Evolutionary conservation across 345 rosid species (phyloP).

Genomic region (Chamaenerion angustifolium): DNA sequence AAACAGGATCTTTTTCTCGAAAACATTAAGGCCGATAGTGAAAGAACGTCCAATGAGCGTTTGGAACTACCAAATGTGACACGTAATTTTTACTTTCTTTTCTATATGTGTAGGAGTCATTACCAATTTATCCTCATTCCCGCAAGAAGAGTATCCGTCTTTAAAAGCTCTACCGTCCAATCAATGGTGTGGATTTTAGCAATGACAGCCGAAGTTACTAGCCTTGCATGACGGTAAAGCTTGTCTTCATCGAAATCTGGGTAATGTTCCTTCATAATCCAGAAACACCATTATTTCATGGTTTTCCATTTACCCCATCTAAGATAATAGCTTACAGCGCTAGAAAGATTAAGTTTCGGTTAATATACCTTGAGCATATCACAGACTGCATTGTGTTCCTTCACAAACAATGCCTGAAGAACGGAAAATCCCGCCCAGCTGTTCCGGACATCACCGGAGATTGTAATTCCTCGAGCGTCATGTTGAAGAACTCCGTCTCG

Average conservation of each 20-base stretch:
- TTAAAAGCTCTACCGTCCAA: slow-evolving; percentile 67
- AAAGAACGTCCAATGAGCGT: too few species aligned
- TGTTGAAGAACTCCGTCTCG: slow-evolving; percentile 41
- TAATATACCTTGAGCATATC: slow-evolving; percentile 41
- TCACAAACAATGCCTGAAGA: slow-evolving; percentile 54
- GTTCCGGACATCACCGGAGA: slow-evolving; percentile 70
- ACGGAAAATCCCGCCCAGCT: slow-evolving; percentile 73
- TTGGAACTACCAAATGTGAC: too few species aligned
- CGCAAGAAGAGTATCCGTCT: slow-evolving; percentile 51
- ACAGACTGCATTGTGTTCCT: slow-evolving; percentile 58
- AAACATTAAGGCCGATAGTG: too few species aligned
- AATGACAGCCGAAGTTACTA: slow-evolving; percentile 66
- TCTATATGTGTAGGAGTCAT: too few species aligned
- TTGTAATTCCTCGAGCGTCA: slow-evolving; percentile 45
- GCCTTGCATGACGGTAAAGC: slow-evolving; percentile 47
- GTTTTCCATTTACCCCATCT: too few species aligned
- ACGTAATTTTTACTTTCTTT: too few species aligned
- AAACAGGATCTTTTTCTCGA: too few species aligned
- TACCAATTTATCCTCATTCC: slow-evolving; percentile 35
- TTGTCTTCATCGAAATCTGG: slow-evolving; percentile 44
- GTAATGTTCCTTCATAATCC: slow-evolving; percentile 3
- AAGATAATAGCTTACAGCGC: too few species aligned
- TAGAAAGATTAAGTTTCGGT: background rate
- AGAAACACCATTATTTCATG: background rate
- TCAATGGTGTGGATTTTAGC: slow-evolving; percentile 87